Evolutionary conservation across 2,329 filamentous ascomycete species (phyloP).

Genomic region (Chrysosphaeria jannelii): DNA sequence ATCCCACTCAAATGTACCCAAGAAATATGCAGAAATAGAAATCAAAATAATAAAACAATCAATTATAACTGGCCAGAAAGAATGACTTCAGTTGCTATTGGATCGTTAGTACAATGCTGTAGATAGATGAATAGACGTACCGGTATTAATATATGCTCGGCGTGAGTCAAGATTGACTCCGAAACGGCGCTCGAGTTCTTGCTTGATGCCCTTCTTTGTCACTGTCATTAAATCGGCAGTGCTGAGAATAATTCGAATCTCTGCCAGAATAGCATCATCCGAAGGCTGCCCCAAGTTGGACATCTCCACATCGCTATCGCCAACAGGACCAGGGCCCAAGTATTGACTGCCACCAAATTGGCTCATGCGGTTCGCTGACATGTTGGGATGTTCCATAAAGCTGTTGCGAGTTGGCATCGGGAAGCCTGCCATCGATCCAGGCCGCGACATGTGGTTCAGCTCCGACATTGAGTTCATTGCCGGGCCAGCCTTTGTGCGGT

Average conservation of each 20-base stretch:
- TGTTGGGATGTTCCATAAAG: conserved; percentile 5
- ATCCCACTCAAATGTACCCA: neutral
- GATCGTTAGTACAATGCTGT: neutral
- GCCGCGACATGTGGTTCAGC: conserved; percentile 30
- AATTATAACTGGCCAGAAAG: conserved; percentile 42
- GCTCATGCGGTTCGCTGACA: conserved; percentile 21
- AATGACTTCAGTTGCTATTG: conserved; percentile 42
- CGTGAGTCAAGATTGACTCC: conserved; percentile 61
- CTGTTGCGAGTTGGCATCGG: conserved; percentile 16
- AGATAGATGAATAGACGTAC: conserved; percentile 20
- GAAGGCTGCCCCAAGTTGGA: conserved; percentile 48
- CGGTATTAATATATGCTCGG: conserved; percentile 79
- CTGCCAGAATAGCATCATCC: conserved; percentile 69
- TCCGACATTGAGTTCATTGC: conserved; percentile 28
- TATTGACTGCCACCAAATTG: conserved; percentile 28
- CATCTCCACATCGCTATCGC: conserved; percentile 33
- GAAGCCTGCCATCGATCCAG: conserved; percentile 21
- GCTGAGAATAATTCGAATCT: conserved; percentile 79
- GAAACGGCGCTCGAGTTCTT: conserved; percentile 73
- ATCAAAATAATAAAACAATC: neutral
- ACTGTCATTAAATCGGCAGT: conserved; percentile 91
- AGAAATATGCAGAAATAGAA: neutral
- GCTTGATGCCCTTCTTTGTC: conserved; percentile 95
- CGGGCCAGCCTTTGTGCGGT: conserved; percentile 45
- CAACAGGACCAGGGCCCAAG: too few relatives aligned